Evolutionary conservation across 2,329 filamentous ascomycete species (phyloP).

Genomic region (Cytospora paraplurivora): DNA sequence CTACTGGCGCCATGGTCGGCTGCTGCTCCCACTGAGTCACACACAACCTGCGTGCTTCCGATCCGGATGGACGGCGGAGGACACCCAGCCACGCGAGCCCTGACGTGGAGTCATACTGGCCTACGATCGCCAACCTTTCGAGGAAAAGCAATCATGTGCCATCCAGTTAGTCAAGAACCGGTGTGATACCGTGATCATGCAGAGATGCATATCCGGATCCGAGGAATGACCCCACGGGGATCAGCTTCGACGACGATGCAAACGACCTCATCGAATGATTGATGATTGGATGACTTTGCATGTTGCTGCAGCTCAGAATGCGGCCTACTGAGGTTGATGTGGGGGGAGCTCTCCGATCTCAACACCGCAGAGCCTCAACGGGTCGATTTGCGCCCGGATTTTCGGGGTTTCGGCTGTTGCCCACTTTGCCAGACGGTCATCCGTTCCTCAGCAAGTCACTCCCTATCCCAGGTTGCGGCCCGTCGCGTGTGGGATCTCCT

Average conservation of each 20-base stretch:
- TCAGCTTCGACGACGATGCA: background rate
- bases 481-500: background rate
- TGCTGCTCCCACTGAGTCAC: background rate
- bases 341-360: slow-evolving; percentile 6
- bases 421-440: slow-evolving; percentile 11
- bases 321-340: slow-evolving; percentile 5
- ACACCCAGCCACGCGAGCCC: slow-evolving; percentile 6
- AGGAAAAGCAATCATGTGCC: slow-evolving; percentile 16
- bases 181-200: slow-evolving; percentile 15
- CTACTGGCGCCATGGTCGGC: slow-evolving; percentile 1
- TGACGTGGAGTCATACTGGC: slow-evolving; percentile 7
- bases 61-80: slow-evolving; percentile 2
- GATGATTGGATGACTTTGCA: slow-evolving; percentile 18
- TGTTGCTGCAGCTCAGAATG: slow-evolving; percentile 13
- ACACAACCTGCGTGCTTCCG: background rate
- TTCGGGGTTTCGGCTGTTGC: slow-evolving; percentile 8
- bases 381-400: background rate
- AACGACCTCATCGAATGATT: background rate
- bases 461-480: background rate
- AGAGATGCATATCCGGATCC: background rate
- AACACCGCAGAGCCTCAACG: slow-evolving; percentile 18
- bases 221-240: background rate
- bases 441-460: background rate
- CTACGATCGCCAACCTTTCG: slow-evolving; percentile 5
- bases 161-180: slow-evolving; percentile 12